Evolutionary conservation across 2,329 filamentous ascomycete genomes (phyloP), one percentile per base, ranked within the genome.

Genomic region (Fusarium sp.): DNA sequence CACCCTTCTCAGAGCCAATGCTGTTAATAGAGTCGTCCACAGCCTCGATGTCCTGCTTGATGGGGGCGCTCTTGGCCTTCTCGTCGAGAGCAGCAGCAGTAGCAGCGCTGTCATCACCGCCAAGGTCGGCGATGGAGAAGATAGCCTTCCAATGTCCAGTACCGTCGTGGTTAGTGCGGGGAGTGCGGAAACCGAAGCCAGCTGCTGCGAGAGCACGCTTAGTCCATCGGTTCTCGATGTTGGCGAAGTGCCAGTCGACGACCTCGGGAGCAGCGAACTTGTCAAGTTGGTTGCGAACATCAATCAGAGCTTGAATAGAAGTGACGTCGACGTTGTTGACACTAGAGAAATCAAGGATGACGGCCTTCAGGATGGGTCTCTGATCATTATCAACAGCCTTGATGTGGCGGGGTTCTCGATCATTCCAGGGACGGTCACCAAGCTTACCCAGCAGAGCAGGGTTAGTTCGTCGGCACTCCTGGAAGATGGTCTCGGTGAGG

Each of bases 101-200:
- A 14, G 80, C 76, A 2, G 92, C 93, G 23, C 91, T 94, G 62
- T 91, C 84, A 3, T 85, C 84, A 15, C 94, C 92, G 66, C 94
- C 90, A 57, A 97, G 90, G 78, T 97, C 94, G 3, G 95, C 94
- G 38, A 98, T 95, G 78, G 90, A 94, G 87, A 98, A 98, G 75
- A 98, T 95, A 27, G 94, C 93, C 82, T 94, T 95, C 81, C 80
- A 82, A 25, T 80, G 76, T 21, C 77, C 78, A 5, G 78, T 58
- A 19, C 69, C 68, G 23, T 78, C 73, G 15, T 75, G 73, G 46
- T 72, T 45, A n/a, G 38, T 29, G 10, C 69, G 77, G 15, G 76
- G 82, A 10, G 80, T 80, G 16, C 79, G 79, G 75, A 79, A 82
- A 14, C 87, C 88, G 68, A 89, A 89, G 3, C 87, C 87, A 7